Evolutionary conservation across 2,329 filamentous ascomycete genomes (phyloP), one percentile per base, ranked within the genome.

Genomic region (Ophiocordyceps camponoti-floridani): DNA sequence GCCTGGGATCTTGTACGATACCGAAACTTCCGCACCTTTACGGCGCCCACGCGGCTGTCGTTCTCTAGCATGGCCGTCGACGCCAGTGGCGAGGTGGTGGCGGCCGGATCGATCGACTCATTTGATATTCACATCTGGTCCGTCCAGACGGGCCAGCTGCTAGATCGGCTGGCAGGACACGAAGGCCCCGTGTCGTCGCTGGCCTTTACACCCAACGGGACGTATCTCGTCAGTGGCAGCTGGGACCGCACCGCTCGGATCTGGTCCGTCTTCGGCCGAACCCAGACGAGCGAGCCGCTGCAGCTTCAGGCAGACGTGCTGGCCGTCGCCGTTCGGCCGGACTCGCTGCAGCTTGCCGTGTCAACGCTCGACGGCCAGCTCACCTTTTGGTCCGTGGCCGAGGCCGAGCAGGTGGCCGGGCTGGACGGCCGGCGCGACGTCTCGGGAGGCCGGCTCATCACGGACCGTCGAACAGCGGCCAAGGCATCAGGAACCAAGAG

Each of bases 41-140:
- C 91, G 12, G 89, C 91, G 2, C 88, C 91, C 0, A 88, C 85
- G 30, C 74, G 89, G 45, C 67, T 96, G 26, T 93, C 88, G 0
- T 98, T 96, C 63, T 89, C 87, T 14, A 94, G 84, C 47, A 73
- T 98, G 59, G 87, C 91, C 1, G 87, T 96, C n/a, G 93, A 98
- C 52, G 88, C 91, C 0, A 94, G 87, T 50, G 91, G 91, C 44
- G 93, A 98, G 61, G 84, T 98, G 9, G 84, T 98, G 3, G 94
- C 89, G 47, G 91, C 91, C 10, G 91, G 89, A 2, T 96, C 89
- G 1, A 72, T 94, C 14, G 91, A 98, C 60, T 94, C 88, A 4
- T 96, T 95, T 52, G 89, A 96, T 56, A 85, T 98, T 44, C 88
- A 98, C 62, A 84, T 98, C 49, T 98, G 91, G 91, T 95, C 86